Conservation (phyloP, 768 basidiomycete genomes). For the Lyophyllum decastes region DNA sequence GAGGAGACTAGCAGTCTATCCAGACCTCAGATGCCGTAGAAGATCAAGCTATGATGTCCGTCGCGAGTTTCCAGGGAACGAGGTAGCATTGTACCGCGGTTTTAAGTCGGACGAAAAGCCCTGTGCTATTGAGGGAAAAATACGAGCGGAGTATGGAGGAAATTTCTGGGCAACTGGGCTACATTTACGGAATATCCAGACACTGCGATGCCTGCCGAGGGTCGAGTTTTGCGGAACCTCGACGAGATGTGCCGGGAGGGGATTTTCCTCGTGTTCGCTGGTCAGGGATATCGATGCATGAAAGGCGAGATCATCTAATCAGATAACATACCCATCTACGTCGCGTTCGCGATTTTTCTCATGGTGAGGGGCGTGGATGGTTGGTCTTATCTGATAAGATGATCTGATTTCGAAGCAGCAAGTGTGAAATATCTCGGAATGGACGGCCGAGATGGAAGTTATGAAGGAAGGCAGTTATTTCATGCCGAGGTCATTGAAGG, state of each 20-base stretch:
- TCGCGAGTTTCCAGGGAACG: conserved; percentile 25
- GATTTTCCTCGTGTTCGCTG: neutral
- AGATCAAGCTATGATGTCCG: conserved; percentile 37
- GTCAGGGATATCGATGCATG: neutral
- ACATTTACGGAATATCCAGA: too few relatives aligned
- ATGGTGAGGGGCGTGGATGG: neutral
- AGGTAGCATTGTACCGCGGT: too few relatives aligned
- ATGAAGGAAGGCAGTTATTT: conserved; percentile 38
- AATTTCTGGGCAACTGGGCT: too few relatives aligned
- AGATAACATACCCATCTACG: neutral
- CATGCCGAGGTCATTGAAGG: neutral
- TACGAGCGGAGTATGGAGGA: too few relatives aligned
- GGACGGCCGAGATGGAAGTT: conserved; percentile 50
- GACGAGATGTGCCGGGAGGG: neutral
- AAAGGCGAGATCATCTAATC: neutral
- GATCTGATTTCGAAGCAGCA: neutral
- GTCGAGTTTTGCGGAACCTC: neutral
- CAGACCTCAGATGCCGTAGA: conserved; percentile 43
- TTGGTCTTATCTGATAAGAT: neutral
- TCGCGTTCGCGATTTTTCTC: neutral
- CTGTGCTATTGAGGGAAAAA: too few relatives aligned
- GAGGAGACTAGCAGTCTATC: neutral
- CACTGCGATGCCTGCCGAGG: too few relatives aligned
- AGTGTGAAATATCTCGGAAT: neutral
- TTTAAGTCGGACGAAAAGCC: too few relatives aligned